Conservation (phyloP, 345 rosid genomes). For the Cochlearia excelsa region DNA sequence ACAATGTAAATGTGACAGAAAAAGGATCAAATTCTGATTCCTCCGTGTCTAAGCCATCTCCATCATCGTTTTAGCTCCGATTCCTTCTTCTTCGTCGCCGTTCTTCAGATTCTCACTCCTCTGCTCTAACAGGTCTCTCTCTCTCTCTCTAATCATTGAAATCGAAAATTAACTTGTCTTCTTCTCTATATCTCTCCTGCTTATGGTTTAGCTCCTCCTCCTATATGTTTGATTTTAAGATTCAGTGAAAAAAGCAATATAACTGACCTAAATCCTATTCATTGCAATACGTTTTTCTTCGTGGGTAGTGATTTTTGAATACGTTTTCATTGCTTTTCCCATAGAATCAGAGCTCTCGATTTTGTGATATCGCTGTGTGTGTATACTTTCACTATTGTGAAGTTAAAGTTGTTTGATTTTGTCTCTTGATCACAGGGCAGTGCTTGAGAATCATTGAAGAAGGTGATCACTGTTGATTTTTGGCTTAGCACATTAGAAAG, state of each 20-base stretch:
- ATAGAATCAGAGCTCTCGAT: conserved; percentile 13
- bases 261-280: conserved; percentile 31
- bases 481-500: conserved; percentile 1
- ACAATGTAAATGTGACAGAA: conserved; percentile 9
- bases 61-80: conserved; percentile 27
- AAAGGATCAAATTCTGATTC: conserved; percentile 26
- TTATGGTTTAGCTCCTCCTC: conserved; percentile 10
- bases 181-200: not conserved
- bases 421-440: conserved; percentile 25
- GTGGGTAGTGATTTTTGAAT: conserved; percentile 1
- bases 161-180: not conserved
- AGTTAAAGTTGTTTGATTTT: conserved; percentile 3
- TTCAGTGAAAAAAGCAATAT: not conserved
- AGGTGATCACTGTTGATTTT: conserved; percentile 21
- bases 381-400: not conserved
- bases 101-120: conserved; percentile 37
- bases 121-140: conserved; percentile 35
- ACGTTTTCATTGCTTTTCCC: not conserved
- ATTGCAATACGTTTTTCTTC: not conserved
- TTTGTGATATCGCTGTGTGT: conserved; percentile 10
- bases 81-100: conserved; percentile 29
- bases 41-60: conserved; percentile 19
- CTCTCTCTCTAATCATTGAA: not conserved
- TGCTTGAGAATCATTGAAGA: conserved; percentile 31
- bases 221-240: conserved; percentile 12